Percentiles rank a stretch among this genome's conserved stretches.
Evolutionary conservation across 345 rosid genomes (phyloP).

Genomic region (Excoecaria agallocha): DNA sequence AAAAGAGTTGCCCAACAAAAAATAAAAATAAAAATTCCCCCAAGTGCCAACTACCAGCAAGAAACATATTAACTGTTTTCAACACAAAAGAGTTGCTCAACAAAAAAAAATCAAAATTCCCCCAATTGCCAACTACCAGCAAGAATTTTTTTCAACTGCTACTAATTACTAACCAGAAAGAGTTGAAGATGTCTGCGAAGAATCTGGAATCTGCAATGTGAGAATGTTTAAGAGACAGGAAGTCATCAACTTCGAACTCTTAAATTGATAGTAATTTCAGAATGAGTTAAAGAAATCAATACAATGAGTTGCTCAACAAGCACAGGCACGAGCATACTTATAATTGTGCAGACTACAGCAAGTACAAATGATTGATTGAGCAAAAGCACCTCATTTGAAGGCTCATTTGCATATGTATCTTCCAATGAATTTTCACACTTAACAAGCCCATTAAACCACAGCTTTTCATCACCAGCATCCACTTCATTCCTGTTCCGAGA

Average conservation of each 20-base stretch:
- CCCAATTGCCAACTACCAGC: too few species aligned
- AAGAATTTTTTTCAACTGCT: not conserved
- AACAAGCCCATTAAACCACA: not conserved
- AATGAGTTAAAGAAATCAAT: not conserved
- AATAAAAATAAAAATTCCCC: too few species aligned
- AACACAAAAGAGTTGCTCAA: not conserved
- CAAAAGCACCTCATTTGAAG: slow-evolving; percentile 20
- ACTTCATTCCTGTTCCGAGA: slow-evolving; percentile 3
- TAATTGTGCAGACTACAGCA: not conserved
- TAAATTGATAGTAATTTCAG: not conserved
- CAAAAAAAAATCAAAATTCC: too few species aligned
- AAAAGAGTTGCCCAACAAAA: too few species aligned
- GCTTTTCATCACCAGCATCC: slow-evolving; percentile 6
- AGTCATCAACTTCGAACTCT: not conserved
- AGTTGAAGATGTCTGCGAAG: slow-evolving; percentile 8
- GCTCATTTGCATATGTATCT: not conserved
- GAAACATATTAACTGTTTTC: slow-evolving; percentile 25
- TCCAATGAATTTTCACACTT: not conserved
- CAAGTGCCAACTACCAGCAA: too few species aligned
- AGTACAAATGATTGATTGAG: not conserved
- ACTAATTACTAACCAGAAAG: slow-evolving; percentile 22
- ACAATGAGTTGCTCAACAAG: not conserved
- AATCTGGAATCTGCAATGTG: slow-evolving; percentile 19
- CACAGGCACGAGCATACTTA: not conserved
- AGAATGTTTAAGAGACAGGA: not conserved